Base-by-base conservation (phyloP, 176 grass and related monocot species). In the Zizania latifolia region DNA sequence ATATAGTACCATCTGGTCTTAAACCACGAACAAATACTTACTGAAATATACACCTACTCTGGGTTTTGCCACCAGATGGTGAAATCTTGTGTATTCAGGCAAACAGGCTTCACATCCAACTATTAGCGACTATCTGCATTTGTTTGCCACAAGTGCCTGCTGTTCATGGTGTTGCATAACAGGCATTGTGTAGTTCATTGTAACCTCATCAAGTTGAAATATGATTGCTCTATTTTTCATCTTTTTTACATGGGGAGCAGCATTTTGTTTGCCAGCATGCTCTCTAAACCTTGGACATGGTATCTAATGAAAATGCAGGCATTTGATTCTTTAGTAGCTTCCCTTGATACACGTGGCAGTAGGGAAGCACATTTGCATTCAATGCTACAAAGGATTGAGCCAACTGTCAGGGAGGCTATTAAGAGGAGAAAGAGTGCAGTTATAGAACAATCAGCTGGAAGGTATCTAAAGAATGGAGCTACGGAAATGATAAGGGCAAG, bases 361-460 rank as follows among this genome's bases (percentile, higher is more conserved):
- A 75, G 88, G 79, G 94, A 97, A 71, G 86, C 94, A 35, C 88
- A 97, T 45, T 69, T 97, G 34, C 91, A 90, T 84, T 99, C 91
- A 33, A 92, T 99, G 95, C 65, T 99, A 66, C 86, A 87, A 84
- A 81, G 83, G 75, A 89, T 94, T 48, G 95, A 99, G 45, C 54
- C 84, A 56, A 92, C 84, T 31, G 94, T 99, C 70, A 99, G 86
- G 58, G 88, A 99, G 87, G 86, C 86, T 31, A 92, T 94, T 83
- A 94, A 84, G 68, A 85, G 84, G 80, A 81, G 75, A 69, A 76
- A 36, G 31, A 66, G 24, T 29, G 14, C 46, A 56, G 46, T 19
- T 56, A 44, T 58, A 59, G 65, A 71, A 61, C 74, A 81, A 61
- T 75, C 72, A 44, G 32, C 40, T 79, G 84, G 72, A 87, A 83